Evolutionary conservation across 2,329 filamentous ascomycete genomes (phyloP).

Genomic region (Botrytis paeoniae): DNA sequence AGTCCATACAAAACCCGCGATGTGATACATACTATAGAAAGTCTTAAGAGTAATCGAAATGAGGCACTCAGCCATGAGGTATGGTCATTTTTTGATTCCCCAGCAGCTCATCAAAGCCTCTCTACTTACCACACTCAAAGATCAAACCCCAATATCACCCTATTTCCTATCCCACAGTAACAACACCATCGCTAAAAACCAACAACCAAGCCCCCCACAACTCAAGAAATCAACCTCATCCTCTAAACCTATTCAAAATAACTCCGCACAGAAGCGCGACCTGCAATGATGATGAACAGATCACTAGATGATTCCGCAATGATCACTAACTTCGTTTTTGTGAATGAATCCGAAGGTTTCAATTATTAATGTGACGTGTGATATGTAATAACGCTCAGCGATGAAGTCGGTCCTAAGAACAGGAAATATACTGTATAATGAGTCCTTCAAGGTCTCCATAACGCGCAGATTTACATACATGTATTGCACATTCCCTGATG

Average conservation of each 20-base stretch:
- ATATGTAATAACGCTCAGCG: neutral
- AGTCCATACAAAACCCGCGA: too few relatives aligned
- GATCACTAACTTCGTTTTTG: neutral
- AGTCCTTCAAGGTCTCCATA: neutral
- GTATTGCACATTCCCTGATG: too few relatives aligned
- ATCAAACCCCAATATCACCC: too few relatives aligned
- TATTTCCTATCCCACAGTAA: too few relatives aligned
- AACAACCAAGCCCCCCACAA: neutral
- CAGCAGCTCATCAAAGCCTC: too few relatives aligned
- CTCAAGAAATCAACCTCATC: neutral
- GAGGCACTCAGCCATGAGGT: too few relatives aligned
- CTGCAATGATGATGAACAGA: neutral
- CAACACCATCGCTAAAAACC: neutral
- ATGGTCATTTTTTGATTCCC: too few relatives aligned
- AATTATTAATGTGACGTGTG: too few relatives aligned
- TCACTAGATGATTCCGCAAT: too few relatives aligned
- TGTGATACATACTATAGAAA: too few relatives aligned
- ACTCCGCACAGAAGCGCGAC: neutral
- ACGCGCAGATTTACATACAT: neutral
- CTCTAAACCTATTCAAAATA: neutral
- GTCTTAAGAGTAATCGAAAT: too few relatives aligned
- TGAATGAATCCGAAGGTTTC: neutral
- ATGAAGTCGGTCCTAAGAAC: neutral
- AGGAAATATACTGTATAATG: neutral
- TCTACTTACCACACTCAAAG: too few relatives aligned